Evolutionary conservation across 2,329 filamentous ascomycete genomes (phyloP), one percentile per base, ranked within the genome.

Genomic region (Fusarium papillatum): DNA sequence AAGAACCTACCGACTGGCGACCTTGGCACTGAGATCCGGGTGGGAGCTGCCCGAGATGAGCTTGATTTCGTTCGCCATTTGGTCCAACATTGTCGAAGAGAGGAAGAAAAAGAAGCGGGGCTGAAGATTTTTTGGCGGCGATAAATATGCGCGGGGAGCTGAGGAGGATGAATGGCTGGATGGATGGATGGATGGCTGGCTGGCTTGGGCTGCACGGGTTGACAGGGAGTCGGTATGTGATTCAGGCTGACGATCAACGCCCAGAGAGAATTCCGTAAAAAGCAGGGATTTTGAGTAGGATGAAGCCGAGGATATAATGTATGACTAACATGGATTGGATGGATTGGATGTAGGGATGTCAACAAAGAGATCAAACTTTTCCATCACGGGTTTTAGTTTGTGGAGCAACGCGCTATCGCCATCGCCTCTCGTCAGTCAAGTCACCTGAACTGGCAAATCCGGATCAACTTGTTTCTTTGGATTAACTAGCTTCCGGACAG

Each of bases 51-150:
- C 86, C 74, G 86, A 87, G 79, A 88, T 86, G 77, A 88, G 84
- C 81, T 88, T 89, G 82, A 89, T 88, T 80, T 88, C 87, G 84
- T 89, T 88, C 61, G 87, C 86, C 86, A 88, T 88, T 81, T 85
- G 83, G 67, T 84, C 83, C 75, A 84, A 79, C 84, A 85, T 85
- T 78, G 78, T 76, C 67, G 71, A 75, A 68, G 64, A 73, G 74
- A 64, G 65, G 67, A 75, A 70, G 71, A 76, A 72, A 73, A 74
- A 74, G 70, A 64, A 72, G 78, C 77, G 79, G 77, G 77, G 78
- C 79, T 62, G 69, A 76, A 71, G 73, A 75, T 70, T 80, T 77
- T 80, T 80, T 76, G 78, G 73, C 71, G 73, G 71, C 69, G 70
- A 75, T 69, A 80, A 74, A 77, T 77, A 71, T 71, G 65, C 64